These are phyloP conservation scores for Pharnaceum exiguum DNA, from an alignment of 148 eudicot genomes.

Conservation along the genomic window DNA sequence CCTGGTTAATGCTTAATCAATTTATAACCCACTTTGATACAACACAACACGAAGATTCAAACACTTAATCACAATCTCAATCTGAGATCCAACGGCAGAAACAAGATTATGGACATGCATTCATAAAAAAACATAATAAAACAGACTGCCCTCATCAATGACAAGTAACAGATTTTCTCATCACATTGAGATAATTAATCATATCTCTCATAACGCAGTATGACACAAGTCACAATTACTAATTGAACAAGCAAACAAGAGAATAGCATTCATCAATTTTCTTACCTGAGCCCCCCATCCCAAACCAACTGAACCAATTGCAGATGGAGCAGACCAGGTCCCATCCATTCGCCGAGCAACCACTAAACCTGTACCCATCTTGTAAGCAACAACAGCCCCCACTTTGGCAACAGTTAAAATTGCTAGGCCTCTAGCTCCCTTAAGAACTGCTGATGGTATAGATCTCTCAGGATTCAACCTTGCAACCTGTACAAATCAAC, in stretches of 20 bases:
- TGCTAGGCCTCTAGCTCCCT: conserved; percentile 93
- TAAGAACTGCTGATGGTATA: conserved; percentile 76
- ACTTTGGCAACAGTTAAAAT: conserved; percentile 93
- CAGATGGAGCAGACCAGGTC: conserved; percentile 99
- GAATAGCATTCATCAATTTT: neutral
- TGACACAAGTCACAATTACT: neutral
- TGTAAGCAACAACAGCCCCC: conserved; percentile 76
- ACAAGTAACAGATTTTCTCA: neutral
- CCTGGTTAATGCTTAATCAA: neutral
- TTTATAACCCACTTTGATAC: neutral
- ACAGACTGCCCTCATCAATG: too few species aligned
- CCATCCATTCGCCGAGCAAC: conserved; percentile 92
- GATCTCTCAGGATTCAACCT: conserved; percentile 88
- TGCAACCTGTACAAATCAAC: conserved; percentile 47
- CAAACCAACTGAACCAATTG: conserved; percentile 83
- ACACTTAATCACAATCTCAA: too few species aligned
- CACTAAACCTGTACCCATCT: conserved; percentile 95
- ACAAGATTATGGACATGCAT: too few species aligned
- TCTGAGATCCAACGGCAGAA: too few species aligned
- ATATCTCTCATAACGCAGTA: neutral
- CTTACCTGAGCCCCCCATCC: conserved; percentile 99
- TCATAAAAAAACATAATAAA: too few species aligned
- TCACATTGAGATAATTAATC: neutral
- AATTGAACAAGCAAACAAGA: neutral
- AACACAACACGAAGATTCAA: neutral